Conservation (phyloP, 75 land plant genomes). For the Selaginella moellendorffii region DNA sequence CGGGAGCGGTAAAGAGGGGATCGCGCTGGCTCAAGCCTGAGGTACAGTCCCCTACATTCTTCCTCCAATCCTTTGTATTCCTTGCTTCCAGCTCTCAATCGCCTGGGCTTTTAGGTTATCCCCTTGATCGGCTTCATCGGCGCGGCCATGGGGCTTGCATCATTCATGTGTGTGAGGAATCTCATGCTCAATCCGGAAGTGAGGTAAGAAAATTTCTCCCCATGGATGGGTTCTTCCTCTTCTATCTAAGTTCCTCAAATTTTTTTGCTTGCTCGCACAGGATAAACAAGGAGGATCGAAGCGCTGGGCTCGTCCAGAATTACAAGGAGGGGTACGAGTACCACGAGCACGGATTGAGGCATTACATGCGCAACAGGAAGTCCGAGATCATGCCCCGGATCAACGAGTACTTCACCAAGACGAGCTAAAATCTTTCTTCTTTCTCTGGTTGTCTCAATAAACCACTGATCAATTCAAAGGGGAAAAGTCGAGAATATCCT, state of each 20-base stretch:
- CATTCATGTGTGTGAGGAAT: slow-evolving; percentile 50
- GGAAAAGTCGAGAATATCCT: background rate
- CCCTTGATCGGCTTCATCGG: slow-evolving; percentile 66
- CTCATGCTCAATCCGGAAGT: slow-evolving; percentile 59
- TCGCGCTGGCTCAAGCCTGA: slow-evolving; percentile 27
- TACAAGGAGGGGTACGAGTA: slow-evolving; percentile 63
- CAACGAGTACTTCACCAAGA: slow-evolving; percentile 36
- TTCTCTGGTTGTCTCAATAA: background rate
- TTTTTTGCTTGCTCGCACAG: slow-evolving; percentile 16
- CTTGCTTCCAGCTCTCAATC: background rate
- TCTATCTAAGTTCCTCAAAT: background rate
- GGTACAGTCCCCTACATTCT: slow-evolving; percentile 1
- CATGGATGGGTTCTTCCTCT: background rate
- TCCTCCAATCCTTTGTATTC: background rate
- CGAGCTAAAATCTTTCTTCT: slow-evolving; percentile 2
- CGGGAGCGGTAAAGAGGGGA: background rate
- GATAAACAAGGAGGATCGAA: slow-evolving; percentile 40
- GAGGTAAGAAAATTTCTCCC: slow-evolving; percentile 28
- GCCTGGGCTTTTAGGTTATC: slow-evolving; percentile 35
- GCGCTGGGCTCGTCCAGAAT: slow-evolving; percentile 45
- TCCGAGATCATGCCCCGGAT: slow-evolving; percentile 48
- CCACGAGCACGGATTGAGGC: slow-evolving; percentile 44
- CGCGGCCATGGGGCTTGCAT: slow-evolving; percentile 38
- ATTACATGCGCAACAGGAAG: slow-evolving; percentile 35
- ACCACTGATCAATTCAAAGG: background rate